Conservation (phyloP, 495 filamentous ascomycete species). For the Neurospora discreta region DNA sequence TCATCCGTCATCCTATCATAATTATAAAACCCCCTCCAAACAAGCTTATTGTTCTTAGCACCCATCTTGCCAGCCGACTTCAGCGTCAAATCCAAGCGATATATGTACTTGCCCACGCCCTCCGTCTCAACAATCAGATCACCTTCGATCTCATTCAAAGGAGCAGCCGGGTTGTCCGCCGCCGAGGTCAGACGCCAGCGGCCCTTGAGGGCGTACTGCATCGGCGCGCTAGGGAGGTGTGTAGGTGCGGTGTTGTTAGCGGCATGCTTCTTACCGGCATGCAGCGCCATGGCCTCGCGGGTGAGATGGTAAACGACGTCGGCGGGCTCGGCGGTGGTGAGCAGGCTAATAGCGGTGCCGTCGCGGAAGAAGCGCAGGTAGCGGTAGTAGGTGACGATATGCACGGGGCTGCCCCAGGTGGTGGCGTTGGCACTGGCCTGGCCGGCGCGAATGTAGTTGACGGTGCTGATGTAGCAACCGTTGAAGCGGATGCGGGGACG, state of each 20-base stretch:
- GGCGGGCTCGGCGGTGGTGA: conserved; percentile 67
- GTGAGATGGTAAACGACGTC: conserved; percentile 73
- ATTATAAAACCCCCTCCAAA: conserved; percentile 86
- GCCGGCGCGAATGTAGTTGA: conserved; percentile 85
- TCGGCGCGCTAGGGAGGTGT: conserved; percentile 24
- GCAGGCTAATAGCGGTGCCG: conserved; percentile 65
- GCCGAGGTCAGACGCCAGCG: conserved; percentile 26
- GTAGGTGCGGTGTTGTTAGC: conserved; percentile 6
- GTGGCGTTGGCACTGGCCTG: conserved; percentile 42
- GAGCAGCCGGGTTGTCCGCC: conserved; percentile 12
- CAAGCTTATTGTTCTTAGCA: conserved; percentile 66
- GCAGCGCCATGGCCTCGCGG: conserved; percentile 21
- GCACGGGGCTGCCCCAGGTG: conserved; percentile 74
- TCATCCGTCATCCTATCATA: conserved; percentile 85
- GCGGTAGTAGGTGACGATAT: conserved; percentile 95
- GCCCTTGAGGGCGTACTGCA: conserved; percentile 26
- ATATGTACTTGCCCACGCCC: conserved; percentile 68
- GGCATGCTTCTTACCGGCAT: conserved; percentile 5
- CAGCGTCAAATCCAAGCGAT: conserved; percentile 64
- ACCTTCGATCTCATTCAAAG: conserved; percentile 39
- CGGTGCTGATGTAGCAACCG: conserved; percentile 89
- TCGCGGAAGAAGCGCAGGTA: conserved; percentile 93
- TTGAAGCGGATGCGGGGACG: conserved; percentile 87
- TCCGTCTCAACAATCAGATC: conserved; percentile 78
- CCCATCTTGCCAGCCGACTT: conserved; percentile 42